phyloP scores from a whole-genome alignment of 1,284 basidiomycete species.

The Neolentinus lepideus region DNA sequence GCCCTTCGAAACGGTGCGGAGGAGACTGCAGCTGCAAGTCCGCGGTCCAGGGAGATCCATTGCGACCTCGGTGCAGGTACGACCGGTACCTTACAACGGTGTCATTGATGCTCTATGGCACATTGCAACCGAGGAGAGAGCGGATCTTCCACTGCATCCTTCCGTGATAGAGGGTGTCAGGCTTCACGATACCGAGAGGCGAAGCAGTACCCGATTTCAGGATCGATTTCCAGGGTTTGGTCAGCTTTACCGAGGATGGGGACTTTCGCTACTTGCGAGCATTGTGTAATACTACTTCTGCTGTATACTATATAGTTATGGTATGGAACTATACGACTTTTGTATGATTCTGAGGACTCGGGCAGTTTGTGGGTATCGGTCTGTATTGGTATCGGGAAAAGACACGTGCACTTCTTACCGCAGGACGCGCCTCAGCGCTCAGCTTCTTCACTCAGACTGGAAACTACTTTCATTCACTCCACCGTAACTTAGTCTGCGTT shows the following conservation, averaged over 20 bases:
- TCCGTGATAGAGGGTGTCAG: slow-evolving; percentile 19
- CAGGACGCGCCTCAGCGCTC: too few relatives aligned
- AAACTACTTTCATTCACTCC: too few relatives aligned
- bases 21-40: slow-evolving; percentile 86
- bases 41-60: slow-evolving; percentile 60
- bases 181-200: slow-evolving; percentile 29
- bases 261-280: slow-evolving; percentile 85
- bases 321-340: background rate
- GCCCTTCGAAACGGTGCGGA: slow-evolving; percentile 90
- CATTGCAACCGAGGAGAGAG: slow-evolving; percentile 89
- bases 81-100: slow-evolving; percentile 87
- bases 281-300: background rate
- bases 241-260: slow-evolving; percentile 90
- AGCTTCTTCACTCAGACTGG: too few relatives aligned
- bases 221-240: slow-evolving; percentile 58
- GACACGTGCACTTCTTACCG: too few relatives aligned
- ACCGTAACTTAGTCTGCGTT: too few relatives aligned
- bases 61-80: slow-evolving; percentile 79
- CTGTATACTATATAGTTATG: background rate
- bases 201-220: slow-evolving; percentile 40
- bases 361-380: too few relatives aligned
- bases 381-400: too few relatives aligned
- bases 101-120: slow-evolving; percentile 92
- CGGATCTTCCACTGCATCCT: slow-evolving; percentile 47
- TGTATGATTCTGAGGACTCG: too few relatives aligned